Evolutionary conservation across 495 filamentous ascomycete species (phyloP).

Genomic region (Apodospora peruviana): DNA sequence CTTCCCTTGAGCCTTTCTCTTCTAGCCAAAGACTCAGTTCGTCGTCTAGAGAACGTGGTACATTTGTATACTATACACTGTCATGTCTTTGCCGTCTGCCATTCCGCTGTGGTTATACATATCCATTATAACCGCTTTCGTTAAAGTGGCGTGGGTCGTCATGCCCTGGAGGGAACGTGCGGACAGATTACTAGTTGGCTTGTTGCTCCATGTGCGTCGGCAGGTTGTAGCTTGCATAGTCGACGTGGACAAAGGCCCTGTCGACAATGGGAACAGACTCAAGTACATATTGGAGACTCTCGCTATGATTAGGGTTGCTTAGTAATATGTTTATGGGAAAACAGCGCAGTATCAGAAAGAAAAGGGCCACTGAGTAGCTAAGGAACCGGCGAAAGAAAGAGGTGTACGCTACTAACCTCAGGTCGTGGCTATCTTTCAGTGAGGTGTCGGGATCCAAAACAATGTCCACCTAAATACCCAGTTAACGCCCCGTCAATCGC

Average conservation of each 20-base stretch:
- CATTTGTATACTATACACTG: no score
- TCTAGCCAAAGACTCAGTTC: no score
- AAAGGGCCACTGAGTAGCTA: no score
- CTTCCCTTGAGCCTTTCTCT: no score
- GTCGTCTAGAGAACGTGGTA: no score
- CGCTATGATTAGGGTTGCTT: slow-evolving; percentile 25
- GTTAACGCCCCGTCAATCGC: background rate
- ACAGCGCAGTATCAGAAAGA: no score
- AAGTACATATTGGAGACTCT: slow-evolving; percentile 84
- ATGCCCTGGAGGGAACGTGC: background rate
- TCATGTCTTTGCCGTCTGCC: slow-evolving; percentile 4
- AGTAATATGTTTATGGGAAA: background rate
- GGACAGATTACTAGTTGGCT: slow-evolving; percentile 10
- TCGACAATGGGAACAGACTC: slow-evolving; percentile 77
- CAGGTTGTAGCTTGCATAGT: slow-evolving; percentile 76
- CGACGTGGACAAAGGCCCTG: slow-evolving; percentile 68
- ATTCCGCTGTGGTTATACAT: no score
- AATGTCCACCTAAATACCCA: slow-evolving; percentile 44
- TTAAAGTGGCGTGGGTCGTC: background rate
- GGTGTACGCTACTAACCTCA: slow-evolving; percentile 41
- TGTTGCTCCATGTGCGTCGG: slow-evolving; percentile 83
- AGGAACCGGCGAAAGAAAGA: background rate
- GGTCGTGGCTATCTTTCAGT: slow-evolving; percentile 80
- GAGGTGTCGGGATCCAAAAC: slow-evolving; percentile 75
- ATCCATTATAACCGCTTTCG: no score